Percentiles rank a stretch among this genome's conserved stretches.
phyloP scores from a whole-genome alignment of 2,329 filamentous ascomycete genomes.

The Colletotrichum gigasporum region DNA sequence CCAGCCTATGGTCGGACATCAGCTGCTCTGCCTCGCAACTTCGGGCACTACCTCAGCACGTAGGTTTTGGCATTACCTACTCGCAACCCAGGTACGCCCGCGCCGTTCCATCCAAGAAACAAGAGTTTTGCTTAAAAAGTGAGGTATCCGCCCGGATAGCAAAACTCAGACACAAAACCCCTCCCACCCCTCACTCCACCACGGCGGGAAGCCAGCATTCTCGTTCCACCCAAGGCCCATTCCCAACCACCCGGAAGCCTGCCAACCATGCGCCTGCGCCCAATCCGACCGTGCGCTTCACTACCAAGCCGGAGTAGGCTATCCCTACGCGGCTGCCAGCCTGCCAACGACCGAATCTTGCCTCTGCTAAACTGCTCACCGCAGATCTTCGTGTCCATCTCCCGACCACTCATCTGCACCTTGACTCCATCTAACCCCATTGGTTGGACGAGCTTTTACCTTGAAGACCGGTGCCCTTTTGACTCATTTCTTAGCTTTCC shows the following conservation, averaged over 20 bases:
- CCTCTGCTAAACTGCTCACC: conserved; percentile 10
- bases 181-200: conserved; percentile 9
- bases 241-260: conserved; percentile 23
- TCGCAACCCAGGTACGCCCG: not conserved
- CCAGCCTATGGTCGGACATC: not conserved
- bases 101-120: too few species aligned
- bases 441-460: not conserved
- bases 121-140: too few species aligned
- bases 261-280: conserved; percentile 3
- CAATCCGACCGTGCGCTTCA: conserved; percentile 1
- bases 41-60: not conserved
- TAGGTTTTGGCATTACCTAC: not conserved
- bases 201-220: conserved; percentile 11
- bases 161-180: conserved; percentile 2
- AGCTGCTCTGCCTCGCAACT: not conserved
- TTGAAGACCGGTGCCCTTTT: not conserved
- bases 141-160: too few species aligned
- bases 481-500: not conserved
- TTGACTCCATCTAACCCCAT: not conserved
- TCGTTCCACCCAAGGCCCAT: conserved; percentile 15
- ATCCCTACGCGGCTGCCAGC: not conserved
- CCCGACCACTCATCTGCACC: conserved; percentile 13
- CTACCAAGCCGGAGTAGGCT: conserved; percentile 4
- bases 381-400: conserved; percentile 26
- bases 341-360: not conserved